Conservation (phyloP, 2,329 filamentous ascomycete genomes). For the Huntiella bhutanensis region DNA sequence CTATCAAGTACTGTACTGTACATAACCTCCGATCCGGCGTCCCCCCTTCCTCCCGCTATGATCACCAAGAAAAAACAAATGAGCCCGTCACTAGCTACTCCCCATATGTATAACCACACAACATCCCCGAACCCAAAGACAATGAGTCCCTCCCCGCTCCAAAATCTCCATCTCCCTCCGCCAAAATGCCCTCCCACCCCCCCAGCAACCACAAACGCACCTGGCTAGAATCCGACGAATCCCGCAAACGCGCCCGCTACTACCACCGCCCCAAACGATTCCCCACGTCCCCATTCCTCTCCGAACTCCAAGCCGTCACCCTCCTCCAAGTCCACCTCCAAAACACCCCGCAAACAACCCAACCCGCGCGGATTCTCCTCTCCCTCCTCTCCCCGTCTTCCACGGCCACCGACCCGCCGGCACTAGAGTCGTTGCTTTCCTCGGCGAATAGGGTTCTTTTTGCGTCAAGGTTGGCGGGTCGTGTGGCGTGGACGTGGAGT, state of each 20-base stretch:
- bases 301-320: conserved; percentile 29
- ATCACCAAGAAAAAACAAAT: too few species aligned
- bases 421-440: conserved; percentile 38
- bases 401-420: conserved; percentile 33
- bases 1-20: too few species aligned
- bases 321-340: conserved; percentile 30
- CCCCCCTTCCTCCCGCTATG: too few species aligned
- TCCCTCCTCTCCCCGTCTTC: conserved; percentile 35
- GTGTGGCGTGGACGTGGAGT: conserved; percentile 45
- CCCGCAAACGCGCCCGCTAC: conserved; percentile 5
- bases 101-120: too few species aligned
- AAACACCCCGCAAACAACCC: conserved; percentile 28
- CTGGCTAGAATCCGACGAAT: conserved; percentile 5
- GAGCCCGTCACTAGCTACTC: too few species aligned
- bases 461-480: conserved; percentile 31
- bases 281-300: conserved; percentile 18
- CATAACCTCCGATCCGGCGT: too few species aligned
- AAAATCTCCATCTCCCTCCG: too few species aligned
- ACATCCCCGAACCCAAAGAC: too few species aligned
- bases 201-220: background rate
- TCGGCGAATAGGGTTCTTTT: conserved; percentile 47
- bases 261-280: conserved; percentile 12
- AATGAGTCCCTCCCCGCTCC: too few species aligned
- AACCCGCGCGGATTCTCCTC: conserved; percentile 37
- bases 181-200: too few species aligned